Evolutionary conservation across 2,329 filamentous ascomycete genomes (phyloP).

Genomic region (Lasiodiplodia gonubiensis): DNA sequence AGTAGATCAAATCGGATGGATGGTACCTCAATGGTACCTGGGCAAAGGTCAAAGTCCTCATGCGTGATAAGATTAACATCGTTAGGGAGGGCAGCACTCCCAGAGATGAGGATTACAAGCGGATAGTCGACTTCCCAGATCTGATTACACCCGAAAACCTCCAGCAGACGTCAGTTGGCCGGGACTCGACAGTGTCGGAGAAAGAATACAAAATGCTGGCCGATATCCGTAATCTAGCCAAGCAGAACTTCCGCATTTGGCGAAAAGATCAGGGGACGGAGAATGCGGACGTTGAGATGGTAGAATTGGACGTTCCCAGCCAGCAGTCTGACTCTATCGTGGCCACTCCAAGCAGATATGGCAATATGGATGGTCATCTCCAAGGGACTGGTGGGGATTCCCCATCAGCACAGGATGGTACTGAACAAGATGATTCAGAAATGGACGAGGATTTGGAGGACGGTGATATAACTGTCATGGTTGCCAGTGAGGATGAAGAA

Average conservation of each 20-base stretch:
- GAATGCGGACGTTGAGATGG: slow-evolving; percentile 4
- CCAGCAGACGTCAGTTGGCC: slow-evolving; percentile 32
- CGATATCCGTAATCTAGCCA: slow-evolving; percentile 27
- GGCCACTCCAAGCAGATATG: slow-evolving; percentile 42
- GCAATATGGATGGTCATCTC: slow-evolving; percentile 32
- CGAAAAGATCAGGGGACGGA: background rate
- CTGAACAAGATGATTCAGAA: slow-evolving; percentile 24
- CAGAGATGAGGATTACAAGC: slow-evolving; percentile 44
- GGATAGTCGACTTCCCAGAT: slow-evolving; percentile 47
- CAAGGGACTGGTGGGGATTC: slow-evolving; percentile 6
- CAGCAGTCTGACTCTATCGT: slow-evolving; percentile 21
- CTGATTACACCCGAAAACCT: slow-evolving; percentile 38
- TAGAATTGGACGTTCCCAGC: background rate
- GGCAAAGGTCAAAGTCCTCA: slow-evolving; percentile 82
- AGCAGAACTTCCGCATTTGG: slow-evolving; percentile 17
- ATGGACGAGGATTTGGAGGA: slow-evolving; percentile 31
- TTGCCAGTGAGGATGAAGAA: slow-evolving; percentile 16
- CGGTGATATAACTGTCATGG: background rate
- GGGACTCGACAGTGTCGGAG: slow-evolving; percentile 2
- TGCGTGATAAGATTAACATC: slow-evolving; percentile 79
- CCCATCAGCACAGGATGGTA: slow-evolving; percentile 33
- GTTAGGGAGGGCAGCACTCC: slow-evolving; percentile 55
- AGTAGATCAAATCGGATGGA: slow-evolving; percentile 61
- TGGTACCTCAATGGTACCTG: slow-evolving; percentile 85
- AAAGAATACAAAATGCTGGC: slow-evolving; percentile 14